Base-by-base conservation (phyloP, 768 basidiomycete species). In the Boletus eberwhitei region DNA sequence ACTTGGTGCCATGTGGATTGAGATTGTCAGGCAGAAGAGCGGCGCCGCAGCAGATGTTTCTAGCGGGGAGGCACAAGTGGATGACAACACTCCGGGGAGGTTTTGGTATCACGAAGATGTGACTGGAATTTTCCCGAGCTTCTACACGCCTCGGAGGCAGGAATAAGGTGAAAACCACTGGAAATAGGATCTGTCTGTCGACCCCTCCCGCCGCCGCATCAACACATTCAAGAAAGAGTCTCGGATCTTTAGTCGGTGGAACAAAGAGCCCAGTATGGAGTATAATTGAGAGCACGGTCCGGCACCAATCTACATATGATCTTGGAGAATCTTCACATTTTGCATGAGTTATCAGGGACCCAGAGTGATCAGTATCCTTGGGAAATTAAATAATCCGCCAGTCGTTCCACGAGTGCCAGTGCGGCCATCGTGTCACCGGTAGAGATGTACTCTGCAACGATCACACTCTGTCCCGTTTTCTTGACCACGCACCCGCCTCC, bases 71-170 rank as follows among this genome's bases (percentile, higher is more conserved):
- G 59, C 35, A 1, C 51, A 50, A 40, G 62, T 54, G 29, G 58
- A 59, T 12, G 22, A 0, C 17, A 38, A 19, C 14, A 45, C 21
- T 0, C 50, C 54, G 2, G 64, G 60, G 6, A 60, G 48, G 31
- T 82, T 74, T 53, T 86, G 86, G 85, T 87, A 85, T 59, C 74
- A 83, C 56, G 82, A 86, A 57, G 76, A 83, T 41, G 59, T 85
- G 29, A 71, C 74, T 29, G 73, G 78, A 54, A 76, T 77, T 17
- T 66, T 84, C 44, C 80, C 85, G 6, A 84, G 84, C 60, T 87
- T 71, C 63, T 77, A 77, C 55, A 71, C 70, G 3, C 72, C 69
- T 36, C 48, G 48, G 39, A 41, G 29, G 2, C 44, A 51, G 43
- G 59, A 58, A n/a, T 55, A 42, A 32, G 24, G 12, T 16, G n/a